A percentile compares a stretch with the other conserved stretches of the same genome.
Evolutionary conservation across 2,329 filamentous ascomycete species (phyloP).

Genomic region (Pseudogymnoascus sp.): DNA sequence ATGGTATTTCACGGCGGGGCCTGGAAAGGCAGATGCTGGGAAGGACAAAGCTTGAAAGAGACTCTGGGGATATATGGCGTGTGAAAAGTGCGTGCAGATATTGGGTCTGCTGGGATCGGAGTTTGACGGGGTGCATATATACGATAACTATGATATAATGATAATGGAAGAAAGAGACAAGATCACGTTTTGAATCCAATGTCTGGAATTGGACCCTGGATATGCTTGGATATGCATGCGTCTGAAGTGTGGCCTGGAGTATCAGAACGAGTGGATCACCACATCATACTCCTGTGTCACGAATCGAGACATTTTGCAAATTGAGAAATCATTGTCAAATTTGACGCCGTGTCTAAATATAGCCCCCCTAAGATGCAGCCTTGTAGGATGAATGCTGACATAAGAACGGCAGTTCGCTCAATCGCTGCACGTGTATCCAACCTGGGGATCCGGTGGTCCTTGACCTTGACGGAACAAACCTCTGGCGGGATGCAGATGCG

Average conservation of each 20-base stretch:
- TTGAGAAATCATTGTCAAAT: constrained; percentile 1
- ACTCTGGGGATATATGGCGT: not conserved
- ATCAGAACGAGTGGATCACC: not conserved
- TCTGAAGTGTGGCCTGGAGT: not conserved
- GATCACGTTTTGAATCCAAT: not conserved
- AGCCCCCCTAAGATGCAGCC: not conserved
- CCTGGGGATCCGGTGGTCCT: constrained; percentile 5
- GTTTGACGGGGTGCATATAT: not conserved
- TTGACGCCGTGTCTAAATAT: not conserved
- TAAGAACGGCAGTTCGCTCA: constrained; percentile 6
- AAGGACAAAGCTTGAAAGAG: not conserved
- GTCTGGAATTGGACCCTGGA: not conserved
- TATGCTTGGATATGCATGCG: not conserved
- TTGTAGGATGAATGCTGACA: constrained; percentile 3
- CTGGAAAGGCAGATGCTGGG: not conserved
- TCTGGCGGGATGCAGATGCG: not conserved
- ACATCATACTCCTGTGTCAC: not conserved
- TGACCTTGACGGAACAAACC: not conserved
- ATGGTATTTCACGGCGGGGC: constrained; percentile 20
- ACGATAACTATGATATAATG: constrained; percentile 2
- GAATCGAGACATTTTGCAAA: not conserved
- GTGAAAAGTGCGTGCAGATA: not conserved
- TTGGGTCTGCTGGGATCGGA: not conserved
- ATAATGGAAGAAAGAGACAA: not conserved
- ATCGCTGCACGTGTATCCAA: constrained; percentile 7